phyloP scores from a whole-genome alignment of 441 rosid species.

The Bruguiera hainesii region DNA sequence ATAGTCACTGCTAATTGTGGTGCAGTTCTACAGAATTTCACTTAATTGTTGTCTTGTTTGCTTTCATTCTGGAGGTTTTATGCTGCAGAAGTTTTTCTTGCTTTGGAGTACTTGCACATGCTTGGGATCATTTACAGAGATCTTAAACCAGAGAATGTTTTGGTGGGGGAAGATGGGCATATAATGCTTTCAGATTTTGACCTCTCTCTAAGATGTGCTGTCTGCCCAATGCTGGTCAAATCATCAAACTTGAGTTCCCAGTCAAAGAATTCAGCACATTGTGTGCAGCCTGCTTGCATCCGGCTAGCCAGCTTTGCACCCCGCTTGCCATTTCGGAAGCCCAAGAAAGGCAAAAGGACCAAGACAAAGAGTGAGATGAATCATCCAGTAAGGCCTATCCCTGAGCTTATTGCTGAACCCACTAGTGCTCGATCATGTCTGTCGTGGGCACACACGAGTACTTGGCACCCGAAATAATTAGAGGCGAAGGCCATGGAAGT shows the following conservation, averaged over 20 bases:
- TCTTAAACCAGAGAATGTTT: slow-evolving; percentile 88
- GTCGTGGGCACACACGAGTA: slow-evolving; percentile 88
- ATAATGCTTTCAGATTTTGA: slow-evolving; percentile 94
- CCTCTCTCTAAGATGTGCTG: slow-evolving; percentile 79
- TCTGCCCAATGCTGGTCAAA: slow-evolving; percentile 75
- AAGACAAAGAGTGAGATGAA: slow-evolving; percentile 45
- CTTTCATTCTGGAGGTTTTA: slow-evolving; percentile 54
- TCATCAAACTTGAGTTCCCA: slow-evolving; percentile 47
- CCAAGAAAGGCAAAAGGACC: slow-evolving; percentile 48
- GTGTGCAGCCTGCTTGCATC: slow-evolving; percentile 76
- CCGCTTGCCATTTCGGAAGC: slow-evolving; percentile 48
- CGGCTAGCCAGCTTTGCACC: slow-evolving; percentile 76
- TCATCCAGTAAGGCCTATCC: slow-evolving; percentile 72
- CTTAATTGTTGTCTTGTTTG: not conserved
- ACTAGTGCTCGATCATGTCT: slow-evolving; percentile 87
- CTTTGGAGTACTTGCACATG: slow-evolving; percentile 93
- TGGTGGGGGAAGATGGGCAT: slow-evolving; percentile 93
- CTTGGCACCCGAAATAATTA: slow-evolving; percentile 84
- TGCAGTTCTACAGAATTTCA: not conserved
- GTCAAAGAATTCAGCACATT: slow-evolving; percentile 59
- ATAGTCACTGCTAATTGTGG: no score
- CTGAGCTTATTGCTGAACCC: slow-evolving; percentile 90
- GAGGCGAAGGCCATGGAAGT: slow-evolving; percentile 92
- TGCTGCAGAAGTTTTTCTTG: slow-evolving; percentile 85
- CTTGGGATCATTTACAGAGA: slow-evolving; percentile 93